Conservation (phyloP, 23 red algal species). For the Gracilaria gracilis region DNA sequence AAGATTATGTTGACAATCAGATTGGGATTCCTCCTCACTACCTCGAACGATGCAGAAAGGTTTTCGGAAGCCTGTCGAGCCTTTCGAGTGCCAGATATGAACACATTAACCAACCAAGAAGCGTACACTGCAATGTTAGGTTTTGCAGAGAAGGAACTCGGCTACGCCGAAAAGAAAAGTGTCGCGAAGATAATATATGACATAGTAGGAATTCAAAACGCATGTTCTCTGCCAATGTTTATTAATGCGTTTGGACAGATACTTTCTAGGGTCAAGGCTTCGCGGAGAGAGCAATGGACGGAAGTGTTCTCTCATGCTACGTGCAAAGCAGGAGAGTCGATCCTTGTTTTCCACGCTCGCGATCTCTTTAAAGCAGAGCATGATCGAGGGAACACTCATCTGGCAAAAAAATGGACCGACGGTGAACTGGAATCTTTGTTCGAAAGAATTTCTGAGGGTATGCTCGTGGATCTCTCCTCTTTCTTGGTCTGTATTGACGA, state of each 20-base stretch:
- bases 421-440: neutral
- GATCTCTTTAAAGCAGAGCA: slow-evolving; percentile 1
- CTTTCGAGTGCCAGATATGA: neutral
- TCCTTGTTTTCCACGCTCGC: slow-evolving; percentile 26
- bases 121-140: slow-evolving; percentile 19
- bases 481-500: neutral
- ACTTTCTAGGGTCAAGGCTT: neutral
- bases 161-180: neutral
- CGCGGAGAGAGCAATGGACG: neutral
- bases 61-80: neutral
- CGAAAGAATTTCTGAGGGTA: slow-evolving; percentile 19
- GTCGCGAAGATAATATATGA: slow-evolving; percentile 17
- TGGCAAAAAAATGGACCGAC: slow-evolving; percentile 1
- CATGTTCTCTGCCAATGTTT: slow-evolving; percentile 10
- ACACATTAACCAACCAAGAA: slow-evolving; percentile 27
- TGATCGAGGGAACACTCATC: too few relatives aligned
- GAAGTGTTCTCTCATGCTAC: slow-evolving; percentile 3
- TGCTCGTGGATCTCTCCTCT: slow-evolving; percentile 5
- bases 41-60: neutral
- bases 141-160: neutral
- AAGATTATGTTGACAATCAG: neutral
- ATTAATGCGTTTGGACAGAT: neutral
- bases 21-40: neutral
- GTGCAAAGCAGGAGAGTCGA: slow-evolving; percentile 9
- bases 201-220: slow-evolving; percentile 11